Evolutionary conservation across 176 grass and related monocot species (phyloP), one percentile per base, ranked within the genome.

Genomic region (Dendrocalamus sinicus): DNA sequence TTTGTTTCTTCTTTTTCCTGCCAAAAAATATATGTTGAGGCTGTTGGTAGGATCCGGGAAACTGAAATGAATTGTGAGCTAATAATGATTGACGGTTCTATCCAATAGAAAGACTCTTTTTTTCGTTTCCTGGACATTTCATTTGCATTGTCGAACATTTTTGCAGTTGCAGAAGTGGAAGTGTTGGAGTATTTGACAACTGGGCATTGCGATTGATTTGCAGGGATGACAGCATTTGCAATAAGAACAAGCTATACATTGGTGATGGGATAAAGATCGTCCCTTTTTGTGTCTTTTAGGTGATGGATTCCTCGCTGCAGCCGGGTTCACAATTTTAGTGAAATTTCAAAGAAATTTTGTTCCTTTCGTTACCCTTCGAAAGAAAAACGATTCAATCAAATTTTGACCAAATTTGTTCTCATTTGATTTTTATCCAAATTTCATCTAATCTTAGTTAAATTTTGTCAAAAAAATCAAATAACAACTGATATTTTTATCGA

Each of bases 11-110:
- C 22, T 72, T 65, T 43, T 22, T 19, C 50, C 20, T 72, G 65
- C 73, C 80, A 55, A 84, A 12, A 72, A 51, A 69, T 12, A 24
- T 24, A 20, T 16, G 41, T 7, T 47, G 63, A 70, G 63, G 51
- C 20, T 61, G 60, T 26, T 80, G 24, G 76, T 10, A 86, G 65
- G 84, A 70, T 30, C 57, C 12, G 24, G 54, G 20, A 70, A 88
- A 44, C 16, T 55, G n/a, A 32, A 78, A 88, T 55, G 12, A 72
- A 78, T 35, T 16, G 1, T 78, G 74, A 84, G 66, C 11, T 23
- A 59, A 59, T 44, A 9, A 44, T 44, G 43, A 44, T 59, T 11
- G 20, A 59, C 57, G 4, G 55, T 22, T 58, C 55, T 58, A 20
- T 58, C 55, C 55, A 58, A n/a, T 58, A 70, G 57, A 68, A 75